Evolutionary conservation across 345 rosid genomes (phyloP), one percentile per base, ranked within the genome.

Genomic region (Ceriops tagal): DNA sequence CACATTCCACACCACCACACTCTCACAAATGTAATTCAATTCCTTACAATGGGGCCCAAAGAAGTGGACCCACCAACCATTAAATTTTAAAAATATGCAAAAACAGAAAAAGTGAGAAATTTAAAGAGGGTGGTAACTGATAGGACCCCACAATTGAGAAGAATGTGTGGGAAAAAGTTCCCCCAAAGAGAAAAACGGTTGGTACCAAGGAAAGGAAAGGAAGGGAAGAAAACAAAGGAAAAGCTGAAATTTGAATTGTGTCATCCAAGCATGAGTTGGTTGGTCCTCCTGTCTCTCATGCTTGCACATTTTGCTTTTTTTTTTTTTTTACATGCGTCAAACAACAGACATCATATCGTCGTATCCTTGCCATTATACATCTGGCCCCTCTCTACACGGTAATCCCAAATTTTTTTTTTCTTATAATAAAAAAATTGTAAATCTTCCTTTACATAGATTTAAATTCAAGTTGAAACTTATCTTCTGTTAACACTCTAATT

Each of bases 241-340:
- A 80, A 83, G 81, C 80, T 72, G 80, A 80, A 78, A 68, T 87
- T 87, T 87, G 87, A 87, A 84, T 82, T 81, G 67, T 81, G 81
- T 65, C 31, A 24, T 5, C 81, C 32, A 6, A 39, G 24, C 65
- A 49, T 24, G 39, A 21, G 28, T 59, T 64, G n/a, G 27, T 0
- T 1, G 1, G 26, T n/a, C 15, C 47, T 57, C 1, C 3, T 47
- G 13, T 72, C 15, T 59, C 28, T 9, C 13, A 35, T 6, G 20
- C 27, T 1, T 7, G 21, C 20, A 37, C 53, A 39, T 16, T 24
- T 63, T 63, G 43, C 74, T 71, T 24, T 24, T 24, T 28, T 28
- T 28, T 1, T 3, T 28, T 28, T 75, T 78, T 75, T 73, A 24
- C 72, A 78, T 78, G 75, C 70, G 27, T 43, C 63, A 30, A 55